These are phyloP conservation scores for Trichocladium antarcticum DNA, from an alignment of 495 filamentous ascomycete genomes.

Conservation along the genomic window DNA sequence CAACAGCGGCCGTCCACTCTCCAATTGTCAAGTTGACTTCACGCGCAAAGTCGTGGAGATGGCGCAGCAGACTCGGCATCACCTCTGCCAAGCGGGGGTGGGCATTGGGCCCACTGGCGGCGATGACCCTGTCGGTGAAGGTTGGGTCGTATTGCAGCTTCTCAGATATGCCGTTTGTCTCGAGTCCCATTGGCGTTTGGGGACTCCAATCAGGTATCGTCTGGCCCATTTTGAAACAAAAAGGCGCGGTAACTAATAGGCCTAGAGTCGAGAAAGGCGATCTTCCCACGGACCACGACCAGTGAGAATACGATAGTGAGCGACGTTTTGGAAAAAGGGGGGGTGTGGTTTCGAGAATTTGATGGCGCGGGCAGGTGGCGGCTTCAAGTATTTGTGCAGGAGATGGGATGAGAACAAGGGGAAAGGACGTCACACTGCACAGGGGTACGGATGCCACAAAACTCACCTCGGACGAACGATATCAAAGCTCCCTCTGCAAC, in stretches of 20 bases:
- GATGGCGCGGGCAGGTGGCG: background rate
- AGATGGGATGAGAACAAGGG: background rate
- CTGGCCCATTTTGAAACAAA: constrained; percentile 15
- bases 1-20: constrained; percentile 41
- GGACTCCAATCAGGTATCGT: constrained; percentile 11
- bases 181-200: background rate
- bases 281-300: background rate
- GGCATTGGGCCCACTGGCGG: constrained; percentile 57
- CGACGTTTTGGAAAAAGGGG: too few species aligned
- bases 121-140: constrained; percentile 60
- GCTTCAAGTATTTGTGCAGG: constrained; percentile 2
- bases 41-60: constrained; percentile 49
- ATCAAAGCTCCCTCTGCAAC: background rate
- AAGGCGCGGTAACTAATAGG: background rate
- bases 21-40: constrained; percentile 47
- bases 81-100: constrained; percentile 44
- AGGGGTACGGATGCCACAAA: constrained; percentile 1
- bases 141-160: constrained; percentile 38
- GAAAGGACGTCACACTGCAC: background rate
- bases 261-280: background rate
- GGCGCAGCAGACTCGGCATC: constrained; percentile 43
- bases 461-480: background rate
- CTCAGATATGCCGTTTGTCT: background rate
- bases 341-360: background rate
- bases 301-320: background rate